Conservation (phyloP, 2,329 filamentous ascomycete species). For the Mycogone perniciosa region DNA sequence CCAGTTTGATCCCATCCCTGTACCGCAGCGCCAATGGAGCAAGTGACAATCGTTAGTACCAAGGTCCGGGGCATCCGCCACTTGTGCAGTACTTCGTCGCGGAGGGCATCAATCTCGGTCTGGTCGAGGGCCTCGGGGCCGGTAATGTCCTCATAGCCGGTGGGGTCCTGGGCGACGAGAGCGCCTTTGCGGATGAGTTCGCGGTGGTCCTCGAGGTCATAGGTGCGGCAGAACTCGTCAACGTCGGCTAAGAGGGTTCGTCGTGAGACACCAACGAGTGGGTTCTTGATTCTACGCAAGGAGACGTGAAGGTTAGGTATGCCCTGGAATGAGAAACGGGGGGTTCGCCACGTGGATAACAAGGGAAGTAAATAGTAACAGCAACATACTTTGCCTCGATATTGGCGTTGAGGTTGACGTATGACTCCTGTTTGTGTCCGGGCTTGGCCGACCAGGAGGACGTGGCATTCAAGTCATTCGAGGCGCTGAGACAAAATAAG, state of each 20-base stretch:
- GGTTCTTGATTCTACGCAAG: slow-evolving; percentile 34
- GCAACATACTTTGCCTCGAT: slow-evolving; percentile 38
- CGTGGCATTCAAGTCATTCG: slow-evolving; percentile 23
- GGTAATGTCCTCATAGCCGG: slow-evolving; percentile 52
- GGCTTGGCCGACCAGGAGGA: slow-evolving; percentile 31
- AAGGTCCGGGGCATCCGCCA: slow-evolving; percentile 59
- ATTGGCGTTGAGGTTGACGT: slow-evolving; percentile 40
- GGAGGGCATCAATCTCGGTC: slow-evolving; percentile 52
- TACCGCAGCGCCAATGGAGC: slow-evolving; percentile 64
- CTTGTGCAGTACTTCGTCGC: slow-evolving; percentile 58
- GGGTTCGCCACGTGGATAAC: slow-evolving; percentile 9
- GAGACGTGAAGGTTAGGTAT: slow-evolving; percentile 4
- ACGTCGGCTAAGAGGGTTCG: slow-evolving; percentile 48
- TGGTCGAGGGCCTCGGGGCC: slow-evolving; percentile 52
- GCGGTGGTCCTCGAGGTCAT: slow-evolving; percentile 53
- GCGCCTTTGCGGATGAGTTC: slow-evolving; percentile 61
- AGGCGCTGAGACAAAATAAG: slow-evolving; percentile 15
- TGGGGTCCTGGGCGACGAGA: slow-evolving; percentile 65
- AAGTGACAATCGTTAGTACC: slow-evolving; percentile 61
- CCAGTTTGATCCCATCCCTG: slow-evolving; percentile 65
- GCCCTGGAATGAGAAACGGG: slow-evolving; percentile 1
- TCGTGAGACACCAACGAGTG: slow-evolving; percentile 47
- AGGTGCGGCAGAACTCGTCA: slow-evolving; percentile 54
- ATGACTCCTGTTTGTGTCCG: slow-evolving; percentile 27
- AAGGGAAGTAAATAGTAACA: neutral